These are phyloP conservation scores for Neotropicomus parvogracilis DNA, from an alignment of 1,284 basidiomycete species.

Conservation along the genomic window DNA sequence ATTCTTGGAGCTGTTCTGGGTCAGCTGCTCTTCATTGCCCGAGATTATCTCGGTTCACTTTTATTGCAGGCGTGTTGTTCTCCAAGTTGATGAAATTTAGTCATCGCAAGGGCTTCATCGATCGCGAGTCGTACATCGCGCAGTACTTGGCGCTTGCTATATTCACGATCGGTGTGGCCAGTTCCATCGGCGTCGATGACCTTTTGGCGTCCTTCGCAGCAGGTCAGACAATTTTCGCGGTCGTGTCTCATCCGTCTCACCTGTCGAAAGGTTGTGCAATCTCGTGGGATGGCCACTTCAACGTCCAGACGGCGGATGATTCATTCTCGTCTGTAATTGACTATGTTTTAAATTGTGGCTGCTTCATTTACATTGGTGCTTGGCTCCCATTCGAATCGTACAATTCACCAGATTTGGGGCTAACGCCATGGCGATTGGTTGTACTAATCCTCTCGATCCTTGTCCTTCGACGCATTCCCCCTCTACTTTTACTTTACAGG, in stretches of 20 bases:
- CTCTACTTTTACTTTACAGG: conserved; percentile 68
- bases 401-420: conserved; percentile 56
- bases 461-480: conserved; percentile 72
- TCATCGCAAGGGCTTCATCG: conserved; percentile 73
- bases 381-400: conserved; percentile 80
- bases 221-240: conserved; percentile 41
- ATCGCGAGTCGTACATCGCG: conserved; percentile 88
- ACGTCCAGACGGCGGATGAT: conserved; percentile 78
- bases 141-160: conserved; percentile 85
- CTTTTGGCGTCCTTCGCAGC: conserved; percentile 90
- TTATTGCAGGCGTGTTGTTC: conserved; percentile 57
- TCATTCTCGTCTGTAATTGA: conserved; percentile 90
- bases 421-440: conserved; percentile 72
- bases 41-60: conserved; percentile 1
- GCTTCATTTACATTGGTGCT: conserved; percentile 90
- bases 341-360: conserved; percentile 76
- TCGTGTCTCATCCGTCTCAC: neutral
- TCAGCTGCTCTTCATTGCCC: conserved; percentile 2
- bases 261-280: conserved; percentile 65
- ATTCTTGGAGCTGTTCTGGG: conserved; percentile 77
- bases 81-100: conserved; percentile 81
- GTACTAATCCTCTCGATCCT: conserved; percentile 67
- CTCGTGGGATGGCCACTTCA: conserved; percentile 94
- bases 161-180: conserved; percentile 76
- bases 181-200: conserved; percentile 80